phyloP scores from a whole-genome alignment of 2,329 filamentous ascomycete genomes.

The Huntiella abstrusa region DNA sequence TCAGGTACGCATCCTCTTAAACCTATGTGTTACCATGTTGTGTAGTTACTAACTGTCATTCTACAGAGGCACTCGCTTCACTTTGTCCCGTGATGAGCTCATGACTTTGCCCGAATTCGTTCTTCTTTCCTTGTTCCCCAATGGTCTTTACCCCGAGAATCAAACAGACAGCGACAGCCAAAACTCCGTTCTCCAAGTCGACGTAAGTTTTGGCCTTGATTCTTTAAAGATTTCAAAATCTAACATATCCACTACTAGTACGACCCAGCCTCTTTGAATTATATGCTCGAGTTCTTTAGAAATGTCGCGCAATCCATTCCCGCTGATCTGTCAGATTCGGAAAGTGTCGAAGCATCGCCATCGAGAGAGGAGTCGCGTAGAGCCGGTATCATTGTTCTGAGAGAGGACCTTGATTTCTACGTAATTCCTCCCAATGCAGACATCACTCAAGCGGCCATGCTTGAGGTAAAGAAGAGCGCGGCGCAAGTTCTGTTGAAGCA shows the following conservation, averaged over 20 bases:
- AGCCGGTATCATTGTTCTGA: conserved; percentile 88
- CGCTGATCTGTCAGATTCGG: conserved; percentile 7
- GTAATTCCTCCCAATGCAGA: conserved; percentile 73
- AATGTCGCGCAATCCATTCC: conserved; percentile 93
- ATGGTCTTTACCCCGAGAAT: conserved; percentile 91
- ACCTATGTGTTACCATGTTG: neutral
- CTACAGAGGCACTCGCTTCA: conserved; percentile 73
- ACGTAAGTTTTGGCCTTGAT: conserved; percentile 45
- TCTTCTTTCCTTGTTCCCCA: conserved; percentile 89
- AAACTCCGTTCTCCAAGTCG: conserved; percentile 86
- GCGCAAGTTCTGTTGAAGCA: conserved; percentile 73
- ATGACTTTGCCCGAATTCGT: conserved; percentile 95
- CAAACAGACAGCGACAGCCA: conserved; percentile 89
- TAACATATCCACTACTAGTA: conserved; percentile 41
- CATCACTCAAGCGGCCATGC: conserved; percentile 79
- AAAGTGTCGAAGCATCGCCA: conserved; percentile 52
- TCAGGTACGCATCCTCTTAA: conserved; percentile 45
- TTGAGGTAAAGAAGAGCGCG: conserved; percentile 84
- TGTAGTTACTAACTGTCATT: conserved; percentile 15
- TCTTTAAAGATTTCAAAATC: neutral
- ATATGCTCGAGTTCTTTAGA: conserved; percentile 98
- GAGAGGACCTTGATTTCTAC: conserved; percentile 96
- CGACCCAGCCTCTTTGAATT: conserved; percentile 86
- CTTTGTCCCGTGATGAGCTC: conserved; percentile 83
- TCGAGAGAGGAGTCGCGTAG: conserved; percentile 62